Evolutionary conservation across 2,329 filamentous ascomycete genomes (phyloP), one percentile per base, ranked within the genome.

Genomic region (Botrytis elliptica): DNA sequence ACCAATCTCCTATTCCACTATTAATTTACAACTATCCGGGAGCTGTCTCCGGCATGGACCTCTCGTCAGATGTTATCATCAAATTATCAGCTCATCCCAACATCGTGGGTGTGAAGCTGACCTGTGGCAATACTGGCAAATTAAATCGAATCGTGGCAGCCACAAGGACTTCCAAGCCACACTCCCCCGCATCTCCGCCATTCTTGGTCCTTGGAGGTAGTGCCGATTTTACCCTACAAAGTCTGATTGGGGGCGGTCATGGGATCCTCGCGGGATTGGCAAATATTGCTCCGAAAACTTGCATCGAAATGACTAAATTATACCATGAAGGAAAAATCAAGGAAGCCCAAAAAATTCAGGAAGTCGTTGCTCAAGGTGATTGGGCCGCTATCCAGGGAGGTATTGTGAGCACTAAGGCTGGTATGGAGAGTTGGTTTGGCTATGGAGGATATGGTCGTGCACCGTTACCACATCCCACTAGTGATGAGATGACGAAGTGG

Each of bases 1-100:
- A 96, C 81, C 87, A 84, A 70, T 93, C 91, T 67, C 92, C 93
- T 6, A 85, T 97, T 25, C 93, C 93, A 36, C 82, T 97, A 74
- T 87, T 97, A 77, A 86, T 97, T 70, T 97, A 97, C 88, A 97
- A 97, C 86, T 97, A 96, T 85, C 94, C 94, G 1, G 93, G 93
- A 72, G 94, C 93, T 67, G 94, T 96, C 14, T 88, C 93, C 16
- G 94, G 94, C 73, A 92, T 97, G 81, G 94, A 97, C 82, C 91
- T 97, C 88, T 93, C 95, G 85, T 95, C 92, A 75, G 94, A 97
- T 81, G 86, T 95, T 76, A 89, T 97, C 80, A 93, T 96, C 84
- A 88, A 88, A 82, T 89, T 97, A 66, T 92, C 92, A 60, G 84
- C 89, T 81, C 93, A 97, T 83, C 89, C 91, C 78, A 97, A 97